phyloP scores from a whole-genome alignment of 2,329 filamentous ascomycete genomes.

The Daldinia sp. region DNA sequence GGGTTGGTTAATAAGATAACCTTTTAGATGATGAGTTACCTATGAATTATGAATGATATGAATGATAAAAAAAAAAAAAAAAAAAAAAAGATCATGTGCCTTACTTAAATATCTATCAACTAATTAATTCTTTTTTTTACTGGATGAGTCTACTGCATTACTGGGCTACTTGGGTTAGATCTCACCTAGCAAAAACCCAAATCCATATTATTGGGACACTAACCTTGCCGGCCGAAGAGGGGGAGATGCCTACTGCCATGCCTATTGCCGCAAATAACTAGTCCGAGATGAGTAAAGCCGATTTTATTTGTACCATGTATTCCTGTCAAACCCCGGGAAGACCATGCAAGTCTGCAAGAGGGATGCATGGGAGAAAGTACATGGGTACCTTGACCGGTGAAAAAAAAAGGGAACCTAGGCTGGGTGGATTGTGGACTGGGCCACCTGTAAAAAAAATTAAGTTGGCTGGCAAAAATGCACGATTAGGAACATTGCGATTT shows the following conservation, averaged over 20 bases:
- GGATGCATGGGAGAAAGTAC: not conserved
- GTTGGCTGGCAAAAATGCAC: not conserved
- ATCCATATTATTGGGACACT: conserved; percentile 17
- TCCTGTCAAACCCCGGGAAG: conserved; percentile 5
- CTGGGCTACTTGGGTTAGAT: conserved; percentile 6
- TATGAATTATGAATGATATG: not conserved
- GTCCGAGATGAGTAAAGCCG: conserved; percentile 15
- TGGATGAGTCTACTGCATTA: not conserved
- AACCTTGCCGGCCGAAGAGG: conserved; percentile 13
- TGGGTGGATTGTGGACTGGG: not conserved
- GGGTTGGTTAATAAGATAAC: not conserved
- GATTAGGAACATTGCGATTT: not conserved
- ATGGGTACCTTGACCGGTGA: conserved; percentile 1
- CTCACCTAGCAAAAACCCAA: conserved; percentile 14
- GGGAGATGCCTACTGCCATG: not conserved
- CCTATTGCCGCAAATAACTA: conserved; percentile 16
- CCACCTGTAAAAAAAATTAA: conserved; percentile 3
- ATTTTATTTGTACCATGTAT: not conserved
- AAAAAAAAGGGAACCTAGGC: not conserved
- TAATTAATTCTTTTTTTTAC: not conserved
- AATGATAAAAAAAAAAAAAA: too few relatives aligned
- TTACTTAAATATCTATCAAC: too few relatives aligned
- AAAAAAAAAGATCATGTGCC: too few relatives aligned
- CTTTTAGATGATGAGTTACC: not conserved
- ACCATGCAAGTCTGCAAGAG: not conserved